Conservation (phyloP, 2,329 filamentous ascomycete genomes). For the Claviceps sp. region DNA sequence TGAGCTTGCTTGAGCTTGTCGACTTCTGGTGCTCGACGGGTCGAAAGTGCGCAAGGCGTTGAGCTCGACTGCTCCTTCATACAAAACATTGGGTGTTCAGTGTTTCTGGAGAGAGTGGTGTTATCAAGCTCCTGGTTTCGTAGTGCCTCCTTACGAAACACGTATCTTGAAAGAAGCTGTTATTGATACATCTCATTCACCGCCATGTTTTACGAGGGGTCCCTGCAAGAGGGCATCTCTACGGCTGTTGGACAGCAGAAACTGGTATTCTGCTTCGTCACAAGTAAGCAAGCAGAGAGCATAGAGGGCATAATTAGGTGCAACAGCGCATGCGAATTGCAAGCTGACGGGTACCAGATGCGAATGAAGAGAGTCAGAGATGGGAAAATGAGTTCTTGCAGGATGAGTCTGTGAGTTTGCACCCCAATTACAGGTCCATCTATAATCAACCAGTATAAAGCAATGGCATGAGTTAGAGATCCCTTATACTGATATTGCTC, state of each 20-base stretch:
- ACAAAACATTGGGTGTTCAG: too few relatives aligned
- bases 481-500: neutral
- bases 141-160: too few relatives aligned
- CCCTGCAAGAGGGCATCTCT: slow-evolving; percentile 67
- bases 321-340: slow-evolving; percentile 6
- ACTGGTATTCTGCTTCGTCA: slow-evolving; percentile 73
- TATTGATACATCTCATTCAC: neutral
- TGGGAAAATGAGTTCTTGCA: slow-evolving; percentile 62
- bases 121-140: too few relatives aligned
- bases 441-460: too few relatives aligned
- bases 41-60: too few relatives aligned
- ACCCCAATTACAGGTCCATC: neutral
- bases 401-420: slow-evolving; percentile 37
- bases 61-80: too few relatives aligned
- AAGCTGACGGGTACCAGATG: slow-evolving; percentile 30
- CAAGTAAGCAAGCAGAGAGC: slow-evolving; percentile 36
- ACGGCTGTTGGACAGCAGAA: slow-evolving; percentile 63
- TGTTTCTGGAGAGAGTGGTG: too few relatives aligned
- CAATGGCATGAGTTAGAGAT: too few relatives aligned
- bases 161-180: too few relatives aligned
- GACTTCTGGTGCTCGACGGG: too few relatives aligned
- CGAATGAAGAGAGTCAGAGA: slow-evolving; percentile 48
- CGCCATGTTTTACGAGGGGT: slow-evolving; percentile 69
- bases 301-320: neutral
- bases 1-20: neutral